phyloP scores from a whole-genome alignment of 176 grass and related monocot species.

The Elymus sibiricus region DNA sequence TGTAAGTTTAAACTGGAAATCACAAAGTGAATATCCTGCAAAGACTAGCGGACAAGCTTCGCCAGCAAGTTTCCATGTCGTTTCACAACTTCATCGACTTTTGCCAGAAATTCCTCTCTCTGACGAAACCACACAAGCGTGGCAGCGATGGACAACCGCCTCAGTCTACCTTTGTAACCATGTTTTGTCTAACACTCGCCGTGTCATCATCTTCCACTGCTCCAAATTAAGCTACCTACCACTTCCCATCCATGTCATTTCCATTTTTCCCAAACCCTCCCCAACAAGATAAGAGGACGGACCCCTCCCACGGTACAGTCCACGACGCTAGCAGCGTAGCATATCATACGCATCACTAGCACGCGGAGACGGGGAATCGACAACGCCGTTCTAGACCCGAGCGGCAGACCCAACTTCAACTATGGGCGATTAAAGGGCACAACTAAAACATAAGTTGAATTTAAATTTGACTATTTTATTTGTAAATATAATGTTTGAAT shows the following conservation, averaged over 20 bases:
- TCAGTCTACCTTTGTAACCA: too few species aligned
- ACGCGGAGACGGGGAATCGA: slow-evolving; percentile 15
- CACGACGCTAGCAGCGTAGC: neutral
- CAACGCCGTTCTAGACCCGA: neutral
- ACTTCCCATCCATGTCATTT: neutral
- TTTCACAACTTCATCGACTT: neutral
- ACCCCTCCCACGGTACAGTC: neutral
- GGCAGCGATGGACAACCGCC: neutral
- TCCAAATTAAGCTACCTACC: neutral
- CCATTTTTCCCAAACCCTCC: neutral
- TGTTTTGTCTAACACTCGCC: neutral
- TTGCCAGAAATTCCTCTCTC: neutral
- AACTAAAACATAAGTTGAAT: too few species aligned
- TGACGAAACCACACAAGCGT: neutral
- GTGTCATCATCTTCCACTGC: neutral
- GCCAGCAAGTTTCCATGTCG: neutral
- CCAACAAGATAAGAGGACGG: neutral
- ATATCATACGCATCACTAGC: neutral
- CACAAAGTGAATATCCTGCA: neutral
- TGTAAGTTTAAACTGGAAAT: neutral
- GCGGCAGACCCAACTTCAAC: neutral
- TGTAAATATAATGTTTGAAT: too few species aligned
- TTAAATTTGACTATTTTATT: too few species aligned
- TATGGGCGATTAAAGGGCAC: too few species aligned
- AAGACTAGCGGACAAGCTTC: neutral